Conservation (phyloP, 2,329 filamentous ascomycete genomes). For the Tolypocladium tropicale region DNA sequence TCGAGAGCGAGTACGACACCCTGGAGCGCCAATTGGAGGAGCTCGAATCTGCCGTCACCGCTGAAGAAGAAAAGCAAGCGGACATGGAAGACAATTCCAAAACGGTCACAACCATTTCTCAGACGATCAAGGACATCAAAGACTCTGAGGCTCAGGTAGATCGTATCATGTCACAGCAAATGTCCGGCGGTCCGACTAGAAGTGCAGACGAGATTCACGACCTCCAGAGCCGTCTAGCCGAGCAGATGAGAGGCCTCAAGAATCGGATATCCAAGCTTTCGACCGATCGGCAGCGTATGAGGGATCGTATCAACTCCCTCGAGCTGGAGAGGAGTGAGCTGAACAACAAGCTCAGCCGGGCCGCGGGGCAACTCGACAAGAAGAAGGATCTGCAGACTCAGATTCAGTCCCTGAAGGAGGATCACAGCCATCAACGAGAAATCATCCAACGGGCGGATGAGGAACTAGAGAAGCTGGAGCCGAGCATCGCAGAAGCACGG, state of each 20-base stretch:
- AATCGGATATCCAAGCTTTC: slow-evolving; percentile 54
- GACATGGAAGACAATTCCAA: slow-evolving; percentile 69
- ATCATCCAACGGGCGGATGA: slow-evolving; percentile 58
- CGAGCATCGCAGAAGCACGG: slow-evolving; percentile 66
- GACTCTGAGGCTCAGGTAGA: slow-evolving; percentile 65
- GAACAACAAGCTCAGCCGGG: slow-evolving; percentile 59
- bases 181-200: slow-evolving; percentile 52
- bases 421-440: slow-evolving; percentile 58
- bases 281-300: slow-evolving; percentile 60
- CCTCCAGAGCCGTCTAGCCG: slow-evolving; percentile 55
- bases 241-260: slow-evolving; percentile 57
- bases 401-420: slow-evolving; percentile 62
- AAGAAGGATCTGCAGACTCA: slow-evolving; percentile 62
- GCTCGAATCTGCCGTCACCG: slow-evolving; percentile 55
- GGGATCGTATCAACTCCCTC: slow-evolving; percentile 55
- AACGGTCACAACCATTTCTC: slow-evolving; percentile 65
- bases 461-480: slow-evolving; percentile 64
- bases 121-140: slow-evolving; percentile 60
- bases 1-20: slow-evolving; percentile 51
- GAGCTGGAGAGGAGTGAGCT: slow-evolving; percentile 72
- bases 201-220: slow-evolving; percentile 79
- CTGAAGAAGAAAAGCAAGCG: slow-evolving; percentile 53
- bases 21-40: slow-evolving; percentile 54
- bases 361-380: slow-evolving; percentile 68
- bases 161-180: slow-evolving; percentile 66